Percentiles rank a stretch among this genome's conserved stretches.
Conservation (phyloP, 73 alveolate genomes). For the Paramecium octaurelia region DNA sequence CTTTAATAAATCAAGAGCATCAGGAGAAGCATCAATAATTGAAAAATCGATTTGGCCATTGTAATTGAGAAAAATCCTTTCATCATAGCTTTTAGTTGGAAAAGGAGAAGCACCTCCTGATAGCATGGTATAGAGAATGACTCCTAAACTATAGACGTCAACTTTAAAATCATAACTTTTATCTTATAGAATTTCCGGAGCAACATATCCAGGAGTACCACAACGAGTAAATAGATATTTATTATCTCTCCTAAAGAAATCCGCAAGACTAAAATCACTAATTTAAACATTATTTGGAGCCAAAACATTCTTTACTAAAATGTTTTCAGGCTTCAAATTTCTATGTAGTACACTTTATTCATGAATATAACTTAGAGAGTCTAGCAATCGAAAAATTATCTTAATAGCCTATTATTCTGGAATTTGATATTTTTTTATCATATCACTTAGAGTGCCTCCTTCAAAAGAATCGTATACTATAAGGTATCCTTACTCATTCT, state of each 20-base stretch:
- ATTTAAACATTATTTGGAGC: not conserved
- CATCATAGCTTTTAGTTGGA: not conserved
- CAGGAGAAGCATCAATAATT: not conserved
- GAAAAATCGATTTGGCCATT: not conserved
- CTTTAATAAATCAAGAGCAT: not conserved
- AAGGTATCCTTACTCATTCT: constrained; percentile 60
- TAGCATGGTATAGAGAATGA: not conserved
- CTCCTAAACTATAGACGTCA: constrained; percentile 44
- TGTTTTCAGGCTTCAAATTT: constrained; percentile 45
- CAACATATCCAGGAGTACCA: constrained; percentile 61
- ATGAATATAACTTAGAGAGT: constrained; percentile 29
- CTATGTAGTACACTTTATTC: not conserved
- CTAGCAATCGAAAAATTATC: not conserved
- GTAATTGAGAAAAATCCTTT: not conserved
- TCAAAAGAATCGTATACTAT: constrained; percentile 67
- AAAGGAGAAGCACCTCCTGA: constrained; percentile 14
- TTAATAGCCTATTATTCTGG: constrained; percentile 52
- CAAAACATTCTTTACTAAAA: not conserved
- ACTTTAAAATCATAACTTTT: constrained; percentile 37
- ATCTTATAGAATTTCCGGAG: constrained; percentile 58
- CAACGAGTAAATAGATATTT: constrained; percentile 39
- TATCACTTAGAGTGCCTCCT: constrained; percentile 66
- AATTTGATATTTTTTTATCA: constrained; percentile 49
- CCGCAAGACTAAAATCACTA: constrained; percentile 40
- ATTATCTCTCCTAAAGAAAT: not conserved